Percentiles rank a stretch among this genome's conserved stretches.
These are phyloP conservation scores for Plasmodium vivax DNA, from an alignment of 169 alveolate species.

Conservation along the genomic window DNA sequence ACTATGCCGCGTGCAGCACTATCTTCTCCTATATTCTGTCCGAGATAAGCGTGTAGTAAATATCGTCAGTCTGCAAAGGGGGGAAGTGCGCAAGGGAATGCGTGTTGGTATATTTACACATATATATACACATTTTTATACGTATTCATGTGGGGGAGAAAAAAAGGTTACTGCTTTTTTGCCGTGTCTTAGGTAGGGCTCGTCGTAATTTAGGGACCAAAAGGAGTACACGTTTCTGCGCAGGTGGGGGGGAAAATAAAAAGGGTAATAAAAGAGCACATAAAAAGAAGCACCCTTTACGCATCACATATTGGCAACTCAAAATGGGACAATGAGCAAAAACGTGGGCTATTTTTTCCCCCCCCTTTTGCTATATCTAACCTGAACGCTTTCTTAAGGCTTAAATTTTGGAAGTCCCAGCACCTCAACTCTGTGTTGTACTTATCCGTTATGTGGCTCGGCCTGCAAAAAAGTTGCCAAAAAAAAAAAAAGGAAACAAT, in stretches of 20 bases:
- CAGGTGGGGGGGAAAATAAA: not conserved
- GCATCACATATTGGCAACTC: not conserved
- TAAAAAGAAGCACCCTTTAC: not conserved
- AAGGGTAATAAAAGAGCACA: not conserved
- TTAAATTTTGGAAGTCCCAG: conserved; percentile 74
- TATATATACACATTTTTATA: not conserved
- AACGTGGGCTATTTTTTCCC: not conserved
- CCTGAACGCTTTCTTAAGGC: conserved; percentile 32
- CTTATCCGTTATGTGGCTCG: conserved; percentile 57
- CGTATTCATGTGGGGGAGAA: not conserved
- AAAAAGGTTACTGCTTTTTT: conserved; percentile 22
- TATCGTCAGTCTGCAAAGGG: conserved; percentile 13
- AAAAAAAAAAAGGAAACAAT: not conserved
- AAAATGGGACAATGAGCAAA: not conserved
- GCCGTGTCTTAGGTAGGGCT: conserved; percentile 35
- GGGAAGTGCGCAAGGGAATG: not conserved
- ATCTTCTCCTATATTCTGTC: not conserved
- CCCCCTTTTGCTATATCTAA: not conserved
- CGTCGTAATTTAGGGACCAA: conserved; percentile 74
- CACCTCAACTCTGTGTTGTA: conserved; percentile 66
- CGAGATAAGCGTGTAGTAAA: conserved; percentile 22
- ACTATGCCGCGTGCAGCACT: not conserved
- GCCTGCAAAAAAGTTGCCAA: conserved; percentile 21
- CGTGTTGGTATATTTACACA: not conserved
- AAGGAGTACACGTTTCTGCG: conserved; percentile 56